Percentiles rank a stretch among this genome's conserved stretches.
Evolutionary conservation across 164 flowering plant species (phyloP).

Genomic region (Nymphaea colorata): DNA sequence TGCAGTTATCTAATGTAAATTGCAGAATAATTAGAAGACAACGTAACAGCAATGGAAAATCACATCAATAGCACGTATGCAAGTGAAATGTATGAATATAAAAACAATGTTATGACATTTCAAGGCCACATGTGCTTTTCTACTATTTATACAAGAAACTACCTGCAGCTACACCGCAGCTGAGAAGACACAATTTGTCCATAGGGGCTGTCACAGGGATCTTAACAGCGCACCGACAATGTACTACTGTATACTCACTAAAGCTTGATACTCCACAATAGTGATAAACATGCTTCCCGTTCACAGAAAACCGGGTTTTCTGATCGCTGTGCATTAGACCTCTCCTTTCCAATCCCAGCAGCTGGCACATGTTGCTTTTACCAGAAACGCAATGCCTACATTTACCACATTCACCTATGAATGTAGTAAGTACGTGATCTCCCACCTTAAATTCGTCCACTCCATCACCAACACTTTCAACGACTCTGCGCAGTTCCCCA

Average conservation of each 20-base stretch:
- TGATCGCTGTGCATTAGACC: conserved; percentile 96
- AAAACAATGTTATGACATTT: too few relatives aligned
- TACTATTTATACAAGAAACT: conserved; percentile 1
- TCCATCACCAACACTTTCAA: conserved; percentile 89
- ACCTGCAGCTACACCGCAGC: conserved; percentile 99
- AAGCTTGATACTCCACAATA: conserved; percentile 97
- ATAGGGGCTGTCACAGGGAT: conserved; percentile 55
- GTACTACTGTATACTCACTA: conserved; percentile 89
- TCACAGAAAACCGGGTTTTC: conserved; percentile 69
- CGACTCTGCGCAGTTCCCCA: conserved; percentile 37
- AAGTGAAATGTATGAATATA: too few relatives aligned
- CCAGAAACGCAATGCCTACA: conserved; percentile 70
- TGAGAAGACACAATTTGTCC: conserved; percentile 84
- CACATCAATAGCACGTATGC: too few relatives aligned
- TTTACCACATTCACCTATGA: conserved; percentile 82
- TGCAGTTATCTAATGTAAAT: too few relatives aligned
- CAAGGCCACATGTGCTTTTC: too few relatives aligned
- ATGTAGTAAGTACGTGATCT: conserved; percentile 90
- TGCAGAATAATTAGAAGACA: too few relatives aligned
- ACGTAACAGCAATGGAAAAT: too few relatives aligned
- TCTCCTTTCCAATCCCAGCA: conserved; percentile 74
- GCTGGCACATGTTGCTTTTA: conserved; percentile 88
- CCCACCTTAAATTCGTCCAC: conserved; percentile 77
- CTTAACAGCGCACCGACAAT: conserved; percentile 96
- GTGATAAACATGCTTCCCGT: conserved; percentile 80